phyloP scores from a whole-genome alignment of 2,329 filamentous ascomycete genomes.

The Escovopsis sp. region DNA sequence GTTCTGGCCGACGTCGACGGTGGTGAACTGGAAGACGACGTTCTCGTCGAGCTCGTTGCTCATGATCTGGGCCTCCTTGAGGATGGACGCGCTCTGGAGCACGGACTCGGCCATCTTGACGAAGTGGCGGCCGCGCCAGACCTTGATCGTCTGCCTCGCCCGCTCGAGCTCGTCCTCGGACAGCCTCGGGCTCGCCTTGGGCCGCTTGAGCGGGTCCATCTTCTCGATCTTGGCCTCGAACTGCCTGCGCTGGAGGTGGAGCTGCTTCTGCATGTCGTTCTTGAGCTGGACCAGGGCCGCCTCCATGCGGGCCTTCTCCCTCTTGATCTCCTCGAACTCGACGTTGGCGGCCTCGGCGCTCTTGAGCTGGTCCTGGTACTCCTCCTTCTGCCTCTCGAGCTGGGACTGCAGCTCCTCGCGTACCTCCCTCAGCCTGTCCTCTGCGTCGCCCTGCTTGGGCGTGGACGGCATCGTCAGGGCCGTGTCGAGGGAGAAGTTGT shows the following conservation, averaged over 20 bases:
- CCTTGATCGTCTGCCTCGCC: conserved; percentile 50
- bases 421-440: conserved; percentile 58
- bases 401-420: conserved; percentile 74
- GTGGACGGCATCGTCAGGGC: conserved; percentile 89
- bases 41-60: conserved; percentile 89
- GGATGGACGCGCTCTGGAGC: conserved; percentile 67
- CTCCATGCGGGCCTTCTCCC: conserved; percentile 76
- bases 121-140: conserved; percentile 75
- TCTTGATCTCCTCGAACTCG: conserved; percentile 70
- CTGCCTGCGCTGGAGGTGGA: conserved; percentile 68
- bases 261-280: conserved; percentile 74
- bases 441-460: conserved; percentile 61
- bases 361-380: conserved; percentile 65
- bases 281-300: conserved; percentile 64
- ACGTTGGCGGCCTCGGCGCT: conserved; percentile 58
- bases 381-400: conserved; percentile 70
- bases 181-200: conserved; percentile 47
- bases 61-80: conserved; percentile 97
- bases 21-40: conserved; percentile 87
- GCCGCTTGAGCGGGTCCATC: conserved; percentile 49
- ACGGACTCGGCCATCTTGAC: conserved; percentile 90
- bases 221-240: conserved; percentile 76
- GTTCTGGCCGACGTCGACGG: conserved; percentile 77
- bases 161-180: conserved; percentile 57
- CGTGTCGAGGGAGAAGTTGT: conserved; percentile 93